Evolutionary conservation across 345 rosid genomes (phyloP), one percentile per base, ranked within the genome.

Genomic region (Rhodamnia rubescens): DNA sequence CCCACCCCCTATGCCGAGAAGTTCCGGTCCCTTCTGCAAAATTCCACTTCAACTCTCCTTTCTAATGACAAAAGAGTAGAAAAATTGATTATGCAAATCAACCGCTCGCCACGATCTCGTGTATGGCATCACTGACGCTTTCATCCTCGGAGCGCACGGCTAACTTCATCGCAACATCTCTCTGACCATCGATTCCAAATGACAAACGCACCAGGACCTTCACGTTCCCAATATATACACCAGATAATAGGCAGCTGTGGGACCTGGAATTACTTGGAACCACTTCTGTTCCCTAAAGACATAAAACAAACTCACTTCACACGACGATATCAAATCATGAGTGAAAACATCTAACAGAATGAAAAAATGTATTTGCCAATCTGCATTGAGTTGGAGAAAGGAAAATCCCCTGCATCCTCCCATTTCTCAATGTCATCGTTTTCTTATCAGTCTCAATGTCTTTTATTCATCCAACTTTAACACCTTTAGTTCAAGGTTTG

Each of bases 151-250:
- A 94, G 92, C 98, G 92, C 42, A 94, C 99, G 4, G 93, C 89
- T 74, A 97, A 89, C 89, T 97, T 97, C 99, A 97, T 97, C 2
- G 98, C 98, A 10, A 97, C 94, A 20, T 95, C 99, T 90, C 90
- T 96, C 50, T 93, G 89, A 83, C 95, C 93, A 58, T 94, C 96
- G 16, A 97, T 88, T 86, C 99, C 99, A 61, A 97, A 97, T 61
- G 95, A 98, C 88, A 94, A 87, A 56, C 95, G 90, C 85, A 93
- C 98, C 9, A 97, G 94, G 85, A 96, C 98, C 91, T 88, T 93
- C 84, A 91, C 94, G 47, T 92, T 93, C 86, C 99, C 98, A n/a
- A 97, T 92, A 90, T 92, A 97, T 26, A 95, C 94, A 61, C 99
- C 99, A 26, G 99, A 96, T 24, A 96, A 87, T 81, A 97, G 86